These are phyloP conservation scores for Fonsecaea pedrosoi DNA, from an alignment of 2,329 filamentous ascomycete species.

Conservation along the genomic window DNA sequence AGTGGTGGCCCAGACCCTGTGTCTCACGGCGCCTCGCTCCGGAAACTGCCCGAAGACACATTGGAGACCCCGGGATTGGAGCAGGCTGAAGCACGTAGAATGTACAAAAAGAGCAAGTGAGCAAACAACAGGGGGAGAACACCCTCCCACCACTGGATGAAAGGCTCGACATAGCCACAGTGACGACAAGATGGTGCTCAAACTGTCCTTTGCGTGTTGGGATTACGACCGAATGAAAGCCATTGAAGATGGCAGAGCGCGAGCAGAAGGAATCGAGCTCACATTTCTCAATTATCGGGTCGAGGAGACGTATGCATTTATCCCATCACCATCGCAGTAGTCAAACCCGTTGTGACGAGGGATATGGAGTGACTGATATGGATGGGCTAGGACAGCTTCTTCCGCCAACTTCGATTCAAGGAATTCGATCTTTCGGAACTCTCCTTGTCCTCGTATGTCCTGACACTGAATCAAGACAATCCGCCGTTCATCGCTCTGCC, in stretches of 20 bases:
- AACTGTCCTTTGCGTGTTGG: conserved; percentile 41
- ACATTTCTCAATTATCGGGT: conserved; percentile 42
- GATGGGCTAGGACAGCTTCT: conserved; percentile 11
- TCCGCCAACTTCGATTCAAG: conserved; percentile 25
- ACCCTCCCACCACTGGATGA: neutral
- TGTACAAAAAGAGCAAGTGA: neutral
- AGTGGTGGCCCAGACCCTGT: neutral
- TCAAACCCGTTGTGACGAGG: neutral
- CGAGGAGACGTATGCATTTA: conserved; percentile 22
- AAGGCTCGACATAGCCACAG: neutral
- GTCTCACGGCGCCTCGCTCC: neutral
- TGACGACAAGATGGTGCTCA: conserved; percentile 21
- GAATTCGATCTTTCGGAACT: conserved; percentile 42
- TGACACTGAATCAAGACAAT: conserved; percentile 27
- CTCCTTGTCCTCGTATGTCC: conserved; percentile 39
- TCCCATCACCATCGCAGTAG: neutral
- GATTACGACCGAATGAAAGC: conserved; percentile 43
- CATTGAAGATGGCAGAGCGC: conserved; percentile 42
- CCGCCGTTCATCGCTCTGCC: conserved; percentile 40
- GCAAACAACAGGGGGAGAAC: neutral
- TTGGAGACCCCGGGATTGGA: neutral
- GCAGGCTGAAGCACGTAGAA: neutral
- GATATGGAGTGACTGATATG: neutral
- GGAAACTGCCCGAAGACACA: neutral
- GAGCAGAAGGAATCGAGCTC: conserved; percentile 43